Conservation (phyloP, 495 filamentous ascomycete species). For the Trypethelium eluteriae region DNA sequence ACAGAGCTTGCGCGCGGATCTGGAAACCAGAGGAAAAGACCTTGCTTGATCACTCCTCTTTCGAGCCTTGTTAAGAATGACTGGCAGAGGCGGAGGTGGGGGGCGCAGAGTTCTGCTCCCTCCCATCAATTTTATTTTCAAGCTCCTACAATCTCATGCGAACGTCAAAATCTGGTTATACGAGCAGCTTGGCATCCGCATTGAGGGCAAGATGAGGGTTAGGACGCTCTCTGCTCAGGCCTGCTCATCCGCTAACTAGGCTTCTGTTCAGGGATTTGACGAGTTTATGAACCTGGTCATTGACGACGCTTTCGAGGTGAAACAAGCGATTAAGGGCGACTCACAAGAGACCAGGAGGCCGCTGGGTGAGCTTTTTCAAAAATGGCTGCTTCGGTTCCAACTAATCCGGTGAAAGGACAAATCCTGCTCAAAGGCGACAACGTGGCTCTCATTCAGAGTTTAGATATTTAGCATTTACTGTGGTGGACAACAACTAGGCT, state of each 20-base stretch:
- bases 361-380: conserved; percentile 54
- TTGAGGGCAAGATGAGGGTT: conserved; percentile 92
- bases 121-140: conserved; percentile 98
- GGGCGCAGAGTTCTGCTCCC: conserved; percentile 85
- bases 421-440: conserved; percentile 97
- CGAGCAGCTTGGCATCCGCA: conserved; percentile 86
- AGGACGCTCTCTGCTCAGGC: conserved; percentile 21
- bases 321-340: conserved; percentile 70
- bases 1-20: neutral
- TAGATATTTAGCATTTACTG: conserved; percentile 28
- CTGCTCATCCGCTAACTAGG: neutral
- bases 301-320: conserved; percentile 90
- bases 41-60: neutral
- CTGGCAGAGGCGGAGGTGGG: conserved; percentile 65
- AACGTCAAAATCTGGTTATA: conserved; percentile 93
- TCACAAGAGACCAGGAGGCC: conserved; percentile 65
- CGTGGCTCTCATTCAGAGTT: conserved; percentile 82
- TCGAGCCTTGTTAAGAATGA: conserved; percentile 50
- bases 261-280: conserved; percentile 66
- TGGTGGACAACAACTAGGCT: neutral
- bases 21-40: neutral
- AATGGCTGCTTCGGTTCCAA: conserved; percentile 25
- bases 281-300: conserved; percentile 99
- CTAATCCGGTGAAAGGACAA: conserved; percentile 56
- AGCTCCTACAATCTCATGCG: conserved; percentile 78